Evolutionary conservation across 169 alveolate genomes (phyloP).

Genomic region (Plasmodium ovale): DNA sequence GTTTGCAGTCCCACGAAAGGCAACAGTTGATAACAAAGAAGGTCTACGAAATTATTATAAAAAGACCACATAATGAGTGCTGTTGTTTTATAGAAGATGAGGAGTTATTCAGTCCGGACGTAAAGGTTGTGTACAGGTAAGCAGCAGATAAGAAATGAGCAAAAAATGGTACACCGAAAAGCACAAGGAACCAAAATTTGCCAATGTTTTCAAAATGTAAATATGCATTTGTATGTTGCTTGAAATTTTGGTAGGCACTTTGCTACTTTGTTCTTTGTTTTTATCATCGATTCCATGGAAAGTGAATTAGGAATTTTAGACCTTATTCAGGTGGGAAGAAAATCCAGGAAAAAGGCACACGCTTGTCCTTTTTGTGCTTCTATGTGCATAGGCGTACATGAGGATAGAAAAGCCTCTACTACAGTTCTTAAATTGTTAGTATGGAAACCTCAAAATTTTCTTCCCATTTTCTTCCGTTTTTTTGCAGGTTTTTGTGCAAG

Average conservation of each 20-base stretch:
- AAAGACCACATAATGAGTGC: conserved; percentile 82
- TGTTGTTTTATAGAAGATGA: conserved; percentile 89
- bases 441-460: neutral
- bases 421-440: neutral
- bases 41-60: conserved; percentile 81
- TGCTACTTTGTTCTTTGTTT: conserved; percentile 92
- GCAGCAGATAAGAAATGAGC: neutral
- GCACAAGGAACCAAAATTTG: too few relatives aligned
- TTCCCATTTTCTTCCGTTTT: neutral
- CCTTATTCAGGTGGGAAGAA: conserved; percentile 85
- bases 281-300: conserved; percentile 91
- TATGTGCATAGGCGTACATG: too few relatives aligned
- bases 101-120: conserved; percentile 77
- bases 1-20: conserved; percentile 80
- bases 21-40: conserved; percentile 83
- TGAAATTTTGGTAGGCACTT: conserved; percentile 82
- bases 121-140: conserved; percentile 88
- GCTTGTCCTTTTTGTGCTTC: neutral
- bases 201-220: neutral
- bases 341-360: neutral
- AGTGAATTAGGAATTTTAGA: conserved; percentile 92
- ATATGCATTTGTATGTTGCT: neutral
- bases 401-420: too few relatives aligned
- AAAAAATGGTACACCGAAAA: too few relatives aligned
- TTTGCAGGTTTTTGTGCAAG: conserved; percentile 82